phyloP scores from a whole-genome alignment of 1,139 yeast genomes.

The Geotrichum bryndzae region DNA sequence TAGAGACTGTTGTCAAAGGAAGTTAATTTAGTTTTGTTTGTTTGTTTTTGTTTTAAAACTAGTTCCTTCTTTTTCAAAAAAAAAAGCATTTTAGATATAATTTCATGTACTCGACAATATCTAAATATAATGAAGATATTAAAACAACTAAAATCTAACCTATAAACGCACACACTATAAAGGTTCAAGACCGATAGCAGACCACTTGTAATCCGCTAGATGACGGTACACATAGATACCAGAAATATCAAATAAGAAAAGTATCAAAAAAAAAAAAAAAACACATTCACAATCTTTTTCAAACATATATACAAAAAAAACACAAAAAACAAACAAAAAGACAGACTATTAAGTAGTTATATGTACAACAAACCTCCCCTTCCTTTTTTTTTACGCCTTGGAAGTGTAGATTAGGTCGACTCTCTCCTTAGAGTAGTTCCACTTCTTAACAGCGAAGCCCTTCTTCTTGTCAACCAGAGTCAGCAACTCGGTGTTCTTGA shows the following conservation, averaged over 20 bases:
- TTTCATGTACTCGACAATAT: background rate
- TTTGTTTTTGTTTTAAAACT: background rate
- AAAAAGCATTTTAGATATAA: background rate
- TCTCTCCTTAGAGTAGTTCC: slow-evolving; percentile 44
- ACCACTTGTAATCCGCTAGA: background rate
- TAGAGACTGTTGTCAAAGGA: background rate
- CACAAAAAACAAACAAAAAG: background rate
- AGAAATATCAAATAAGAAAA: background rate
- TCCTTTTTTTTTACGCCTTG: slow-evolving; percentile 1
- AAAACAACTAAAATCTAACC: background rate
- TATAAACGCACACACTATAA: no score
- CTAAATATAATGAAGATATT: background rate
- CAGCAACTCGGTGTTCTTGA: slow-evolving; percentile 25
- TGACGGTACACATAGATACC: background rate
- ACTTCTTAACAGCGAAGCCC: slow-evolving; percentile 42
- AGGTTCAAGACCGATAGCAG: no score
- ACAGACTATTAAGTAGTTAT: background rate
- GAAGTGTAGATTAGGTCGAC: slow-evolving; percentile 35
- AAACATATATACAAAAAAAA: background rate
- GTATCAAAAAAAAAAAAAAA: background rate
- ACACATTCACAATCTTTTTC: background rate
- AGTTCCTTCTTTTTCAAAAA: background rate
- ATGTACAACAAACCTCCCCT: background rate
- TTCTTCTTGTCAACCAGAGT: slow-evolving; percentile 16
- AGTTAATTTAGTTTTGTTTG: background rate